These are phyloP conservation scores for Calamus simplicifolius DNA, from an alignment of 176 grass and related monocot species.

Conservation along the genomic window DNA sequence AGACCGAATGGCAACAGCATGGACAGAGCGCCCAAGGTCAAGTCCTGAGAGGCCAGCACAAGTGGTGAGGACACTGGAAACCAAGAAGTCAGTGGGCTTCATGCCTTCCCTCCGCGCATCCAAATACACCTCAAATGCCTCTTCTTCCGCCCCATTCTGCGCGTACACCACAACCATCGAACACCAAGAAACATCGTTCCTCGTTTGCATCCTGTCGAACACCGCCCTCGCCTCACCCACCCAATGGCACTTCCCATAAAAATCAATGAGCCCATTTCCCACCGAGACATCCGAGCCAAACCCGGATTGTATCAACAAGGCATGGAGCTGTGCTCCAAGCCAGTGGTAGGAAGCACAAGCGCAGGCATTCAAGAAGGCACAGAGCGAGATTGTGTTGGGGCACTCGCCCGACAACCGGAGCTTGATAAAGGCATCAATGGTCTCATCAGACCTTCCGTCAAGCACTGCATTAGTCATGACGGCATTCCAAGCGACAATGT, in stretches of 20 bases:
- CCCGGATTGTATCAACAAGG: conserved; percentile 34
- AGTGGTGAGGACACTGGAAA: conserved; percentile 67
- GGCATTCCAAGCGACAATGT: conserved; percentile 55
- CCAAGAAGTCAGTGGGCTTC: conserved; percentile 57
- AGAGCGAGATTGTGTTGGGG: conserved; percentile 47
- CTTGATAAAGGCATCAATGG: conserved; percentile 40
- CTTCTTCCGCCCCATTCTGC: conserved; percentile 62
- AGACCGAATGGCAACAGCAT: conserved; percentile 46
- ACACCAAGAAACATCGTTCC: conserved; percentile 76
- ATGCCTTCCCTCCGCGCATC: conserved; percentile 51
- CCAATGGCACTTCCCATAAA: conserved; percentile 59
- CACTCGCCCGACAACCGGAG: conserved; percentile 28
- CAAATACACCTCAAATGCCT: conserved; percentile 51
- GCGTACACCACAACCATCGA: conserved; percentile 50
- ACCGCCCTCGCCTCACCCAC: conserved; percentile 32
- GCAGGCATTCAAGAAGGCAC: conserved; percentile 71
- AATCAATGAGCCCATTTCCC: conserved; percentile 61
- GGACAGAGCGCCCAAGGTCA: conserved; percentile 50
- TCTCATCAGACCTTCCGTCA: conserved; percentile 41
- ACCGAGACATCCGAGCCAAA: conserved; percentile 42
- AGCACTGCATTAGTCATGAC: conserved; percentile 64
- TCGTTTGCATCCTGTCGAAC: conserved; percentile 47
- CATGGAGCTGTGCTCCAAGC: conserved; percentile 55
- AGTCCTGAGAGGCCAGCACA: conserved; percentile 61
- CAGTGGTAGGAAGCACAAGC: conserved; percentile 21